Percentiles rank a stretch among this genome's conserved stretches.
These are phyloP conservation scores for Trichoderma reesei DNA, from an alignment of 495 filamentous ascomycete species.

Conservation along the genomic window DNA sequence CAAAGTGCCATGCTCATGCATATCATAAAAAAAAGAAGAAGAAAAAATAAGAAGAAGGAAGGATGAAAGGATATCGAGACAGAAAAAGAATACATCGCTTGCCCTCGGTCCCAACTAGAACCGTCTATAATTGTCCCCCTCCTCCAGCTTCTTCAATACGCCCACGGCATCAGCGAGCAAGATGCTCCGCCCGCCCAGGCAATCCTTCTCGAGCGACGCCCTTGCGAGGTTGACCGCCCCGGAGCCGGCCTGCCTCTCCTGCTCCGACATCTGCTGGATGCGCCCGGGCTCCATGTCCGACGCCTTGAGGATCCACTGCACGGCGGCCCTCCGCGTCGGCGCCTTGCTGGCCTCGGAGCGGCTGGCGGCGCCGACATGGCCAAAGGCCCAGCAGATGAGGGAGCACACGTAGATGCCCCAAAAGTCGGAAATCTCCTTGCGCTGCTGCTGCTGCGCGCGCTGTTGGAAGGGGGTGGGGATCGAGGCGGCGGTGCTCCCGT, in stretches of 20 bases:
- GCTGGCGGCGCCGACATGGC: slow-evolving; percentile 32
- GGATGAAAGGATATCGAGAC: neutral
- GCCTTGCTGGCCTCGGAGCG: slow-evolving; percentile 19
- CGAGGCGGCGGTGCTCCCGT: slow-evolving; percentile 10
- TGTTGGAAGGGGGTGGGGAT: slow-evolving; percentile 11
- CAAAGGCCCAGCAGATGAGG: slow-evolving; percentile 38
- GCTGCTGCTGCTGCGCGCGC: slow-evolving; percentile 19
- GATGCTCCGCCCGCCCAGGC: slow-evolving; percentile 26
- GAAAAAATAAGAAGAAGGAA: neutral
- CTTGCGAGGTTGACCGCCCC: slow-evolving; percentile 30
- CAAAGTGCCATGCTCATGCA: too few species aligned
- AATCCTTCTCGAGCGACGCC: slow-evolving; percentile 31
- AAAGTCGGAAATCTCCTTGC: slow-evolving; percentile 36
- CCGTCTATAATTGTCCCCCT: slow-evolving; percentile 25
- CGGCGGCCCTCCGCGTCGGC: slow-evolving; percentile 37
- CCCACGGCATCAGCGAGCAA: slow-evolving; percentile 36
- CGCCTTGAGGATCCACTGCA: slow-evolving; percentile 50
- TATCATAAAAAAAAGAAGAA: too few species aligned
- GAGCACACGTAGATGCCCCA: slow-evolving; percentile 40
- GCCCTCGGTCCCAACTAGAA: slow-evolving; percentile 20
- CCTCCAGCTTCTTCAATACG: slow-evolving; percentile 35
- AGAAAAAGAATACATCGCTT: neutral
- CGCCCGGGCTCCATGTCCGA: slow-evolving; percentile 41
- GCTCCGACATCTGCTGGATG: slow-evolving; percentile 20
- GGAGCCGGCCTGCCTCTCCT: slow-evolving; percentile 23